A percentile compares a stretch with the other conserved stretches of the same genome.
Conservation (phyloP, 2,329 filamentous ascomycete genomes). For the Fusarium fujikuroi region DNA sequence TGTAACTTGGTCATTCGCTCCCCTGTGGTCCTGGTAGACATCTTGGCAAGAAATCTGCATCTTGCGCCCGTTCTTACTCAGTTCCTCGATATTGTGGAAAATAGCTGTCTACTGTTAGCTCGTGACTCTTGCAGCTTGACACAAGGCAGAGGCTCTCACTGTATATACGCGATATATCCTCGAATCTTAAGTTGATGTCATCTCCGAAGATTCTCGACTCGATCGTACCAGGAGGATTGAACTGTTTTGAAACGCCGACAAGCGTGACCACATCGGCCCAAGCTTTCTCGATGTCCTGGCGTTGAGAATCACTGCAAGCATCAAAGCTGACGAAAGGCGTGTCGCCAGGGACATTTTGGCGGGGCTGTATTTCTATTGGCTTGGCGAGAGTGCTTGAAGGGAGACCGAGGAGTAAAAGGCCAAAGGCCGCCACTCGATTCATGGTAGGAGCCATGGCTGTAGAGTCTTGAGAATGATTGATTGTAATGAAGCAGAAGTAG, state of each 20-base stretch:
- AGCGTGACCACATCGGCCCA: neutral
- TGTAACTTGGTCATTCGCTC: rapidly evolving
- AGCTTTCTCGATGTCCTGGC: neutral
- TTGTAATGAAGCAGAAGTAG: neutral
- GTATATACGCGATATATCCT: neutral
- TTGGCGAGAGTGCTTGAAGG: neutral
- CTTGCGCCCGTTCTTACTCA: neutral
- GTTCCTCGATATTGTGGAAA: neutral
- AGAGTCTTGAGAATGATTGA: neutral
- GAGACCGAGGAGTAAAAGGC: neutral
- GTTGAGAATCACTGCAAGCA: neutral
- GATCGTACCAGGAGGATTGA: neutral
- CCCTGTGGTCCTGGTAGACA: neutral
- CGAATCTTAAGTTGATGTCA: neutral
- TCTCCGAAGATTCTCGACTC: neutral
- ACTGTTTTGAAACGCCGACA: neutral
- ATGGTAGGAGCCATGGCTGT: neutral
- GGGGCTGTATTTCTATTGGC: neutral
- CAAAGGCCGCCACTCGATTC: neutral
- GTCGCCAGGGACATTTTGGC: neutral
- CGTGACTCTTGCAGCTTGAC: rapidly evolving
- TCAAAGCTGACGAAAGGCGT: neutral
- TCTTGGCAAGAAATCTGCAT: neutral
- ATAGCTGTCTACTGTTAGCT: neutral
- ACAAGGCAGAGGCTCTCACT: neutral